These are phyloP conservation scores for Botrytis squamosa DNA, from an alignment of 2,329 filamentous ascomycete species.

Conservation along the genomic window DNA sequence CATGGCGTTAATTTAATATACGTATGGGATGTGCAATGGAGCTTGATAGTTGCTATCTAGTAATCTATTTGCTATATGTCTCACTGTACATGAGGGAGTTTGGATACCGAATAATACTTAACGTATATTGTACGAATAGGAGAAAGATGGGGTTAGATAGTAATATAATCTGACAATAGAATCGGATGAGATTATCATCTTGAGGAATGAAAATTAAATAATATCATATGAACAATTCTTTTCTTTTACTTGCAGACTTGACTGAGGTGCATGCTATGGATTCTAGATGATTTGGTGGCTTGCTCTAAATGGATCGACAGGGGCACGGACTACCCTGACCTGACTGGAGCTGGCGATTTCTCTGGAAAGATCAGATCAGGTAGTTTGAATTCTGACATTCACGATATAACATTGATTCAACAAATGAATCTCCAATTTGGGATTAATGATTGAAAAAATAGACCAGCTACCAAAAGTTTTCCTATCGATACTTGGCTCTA, in stretches of 20 bases:
- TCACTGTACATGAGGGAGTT: neutral
- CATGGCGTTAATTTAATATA: neutral
- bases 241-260: neutral
- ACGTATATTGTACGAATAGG: neutral
- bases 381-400: neutral
- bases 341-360: too few species aligned
- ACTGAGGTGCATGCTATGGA: too few species aligned
- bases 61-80: neutral
- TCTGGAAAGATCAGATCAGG: neutral
- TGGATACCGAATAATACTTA: neutral
- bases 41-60: neutral
- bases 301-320: too few species aligned
- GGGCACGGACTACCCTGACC: too few species aligned
- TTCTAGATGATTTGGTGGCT: too few species aligned
- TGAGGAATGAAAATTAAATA: neutral
- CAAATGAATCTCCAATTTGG: too few species aligned
- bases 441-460: too few species aligned
- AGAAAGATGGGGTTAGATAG: neutral
- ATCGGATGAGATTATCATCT: neutral
- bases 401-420: too few species aligned
- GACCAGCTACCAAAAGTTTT: too few species aligned
- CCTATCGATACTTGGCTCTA: too few species aligned
- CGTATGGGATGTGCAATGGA: neutral
- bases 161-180: neutral
- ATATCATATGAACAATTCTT: neutral